phyloP scores from a whole-genome alignment of 2,329 filamentous ascomycete species.

The Xylaria arbuscula region DNA sequence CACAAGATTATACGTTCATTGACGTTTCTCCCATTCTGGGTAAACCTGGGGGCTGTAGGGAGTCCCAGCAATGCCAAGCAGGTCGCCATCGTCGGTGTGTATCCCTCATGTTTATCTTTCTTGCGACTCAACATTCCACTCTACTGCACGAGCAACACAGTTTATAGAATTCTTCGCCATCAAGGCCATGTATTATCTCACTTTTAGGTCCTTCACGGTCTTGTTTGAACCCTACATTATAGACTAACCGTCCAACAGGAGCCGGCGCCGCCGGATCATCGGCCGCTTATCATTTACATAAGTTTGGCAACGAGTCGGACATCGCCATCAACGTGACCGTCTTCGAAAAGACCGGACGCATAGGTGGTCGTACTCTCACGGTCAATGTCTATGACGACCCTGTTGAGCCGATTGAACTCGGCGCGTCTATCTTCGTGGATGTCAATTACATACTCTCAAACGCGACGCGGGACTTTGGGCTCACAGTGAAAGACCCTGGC shows the following conservation, averaged over 20 bases:
- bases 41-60: conserved; percentile 57
- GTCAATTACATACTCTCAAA: conserved; percentile 85
- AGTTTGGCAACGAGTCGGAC: conserved; percentile 72
- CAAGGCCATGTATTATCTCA: background rate
- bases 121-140: background rate
- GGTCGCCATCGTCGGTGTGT: conserved; percentile 69
- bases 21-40: conserved; percentile 37
- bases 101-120: background rate
- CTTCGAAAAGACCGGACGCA: conserved; percentile 80
- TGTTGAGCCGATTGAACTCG: conserved; percentile 79
- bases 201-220: background rate
- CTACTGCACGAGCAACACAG: background rate
- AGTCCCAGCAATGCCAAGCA: conserved; percentile 61
- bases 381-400: conserved; percentile 79
- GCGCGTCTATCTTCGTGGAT: conserved; percentile 90
- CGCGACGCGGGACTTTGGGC: conserved; percentile 76
- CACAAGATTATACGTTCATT: conserved; percentile 19
- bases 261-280: conserved; percentile 91
- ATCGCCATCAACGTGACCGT: conserved; percentile 82
- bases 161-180: background rate
- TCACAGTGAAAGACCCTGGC: conserved; percentile 64
- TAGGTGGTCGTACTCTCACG: conserved; percentile 90
- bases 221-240: background rate
- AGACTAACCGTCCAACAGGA: conserved; percentile 61
- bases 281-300: conserved; percentile 82